phyloP scores from a whole-genome alignment of 106 monocot genomes.

The Acanthochlamys bracteata region DNA sequence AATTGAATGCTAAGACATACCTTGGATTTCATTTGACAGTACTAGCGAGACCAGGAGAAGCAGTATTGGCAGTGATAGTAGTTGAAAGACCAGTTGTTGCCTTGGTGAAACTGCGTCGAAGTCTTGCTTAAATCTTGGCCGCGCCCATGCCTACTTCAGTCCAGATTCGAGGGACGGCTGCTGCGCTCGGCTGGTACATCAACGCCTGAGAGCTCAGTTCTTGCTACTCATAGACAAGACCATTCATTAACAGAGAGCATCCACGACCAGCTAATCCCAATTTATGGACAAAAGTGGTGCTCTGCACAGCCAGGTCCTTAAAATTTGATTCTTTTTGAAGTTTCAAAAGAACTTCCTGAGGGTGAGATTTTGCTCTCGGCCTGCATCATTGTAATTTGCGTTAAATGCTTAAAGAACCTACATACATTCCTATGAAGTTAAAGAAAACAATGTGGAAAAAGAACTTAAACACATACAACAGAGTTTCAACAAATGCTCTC shows the following conservation, averaged over 20 bases:
- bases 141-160: too few species aligned
- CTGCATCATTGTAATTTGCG: constrained; percentile 27
- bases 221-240: constrained; percentile 70
- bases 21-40: too few species aligned
- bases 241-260: constrained; percentile 91
- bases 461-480: constrained; percentile 47
- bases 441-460: constrained; percentile 3
- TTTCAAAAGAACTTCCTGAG: constrained; percentile 77
- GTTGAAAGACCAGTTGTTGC: too few species aligned
- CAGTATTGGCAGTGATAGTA: too few species aligned
- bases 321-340: constrained; percentile 49
- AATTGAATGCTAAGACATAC: too few species aligned
- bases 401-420: too few species aligned
- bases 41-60: too few species aligned
- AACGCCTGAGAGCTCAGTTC: too few species aligned
- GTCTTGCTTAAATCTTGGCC: too few species aligned
- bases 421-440: background rate
- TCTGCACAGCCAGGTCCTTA: constrained; percentile 53
- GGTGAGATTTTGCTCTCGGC: constrained; percentile 70
- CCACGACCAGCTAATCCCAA: constrained; percentile 67
- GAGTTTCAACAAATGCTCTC: constrained; percentile 79
- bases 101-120: too few species aligned
- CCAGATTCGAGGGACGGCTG: too few species aligned
- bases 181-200: too few species aligned
- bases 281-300: constrained; percentile 74